phyloP scores from a whole-genome alignment of 345 rosid genomes.

The Pugionium cornutum region DNA sequence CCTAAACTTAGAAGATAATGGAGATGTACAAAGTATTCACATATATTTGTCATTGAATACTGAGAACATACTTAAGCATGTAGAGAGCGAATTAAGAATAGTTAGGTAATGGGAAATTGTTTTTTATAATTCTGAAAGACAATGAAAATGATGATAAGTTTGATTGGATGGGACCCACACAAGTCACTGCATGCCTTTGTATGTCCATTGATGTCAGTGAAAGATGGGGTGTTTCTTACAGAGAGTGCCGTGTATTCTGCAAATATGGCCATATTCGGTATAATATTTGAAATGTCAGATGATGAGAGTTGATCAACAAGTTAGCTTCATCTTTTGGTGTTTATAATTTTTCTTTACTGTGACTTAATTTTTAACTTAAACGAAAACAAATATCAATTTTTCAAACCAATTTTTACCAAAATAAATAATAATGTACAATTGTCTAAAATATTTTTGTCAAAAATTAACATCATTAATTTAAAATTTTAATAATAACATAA shows the following conservation, averaged over 20 bases:
- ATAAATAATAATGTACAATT: too few relatives aligned
- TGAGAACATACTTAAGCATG: not conserved
- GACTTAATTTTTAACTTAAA: too few relatives aligned
- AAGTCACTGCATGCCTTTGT: conserved; percentile 18
- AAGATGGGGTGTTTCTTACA: not conserved
- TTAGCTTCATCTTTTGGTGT: too few relatives aligned
- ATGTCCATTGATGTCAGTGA: not conserved
- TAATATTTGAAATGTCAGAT: too few relatives aligned
- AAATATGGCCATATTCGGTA: too few relatives aligned
- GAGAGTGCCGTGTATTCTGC: not conserved
- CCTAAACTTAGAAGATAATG: not conserved
- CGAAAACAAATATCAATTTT: too few relatives aligned
- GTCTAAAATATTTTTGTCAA: too few relatives aligned
- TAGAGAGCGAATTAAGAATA: not conserved
- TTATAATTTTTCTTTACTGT: too few relatives aligned
- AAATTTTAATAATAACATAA: too few relatives aligned
- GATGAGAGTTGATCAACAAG: too few relatives aligned
- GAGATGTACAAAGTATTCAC: not conserved
- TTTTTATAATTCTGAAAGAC: not conserved
- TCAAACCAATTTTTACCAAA: too few relatives aligned
- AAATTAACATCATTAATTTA: too few relatives aligned
- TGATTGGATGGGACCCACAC: not conserved
- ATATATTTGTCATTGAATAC: not conserved
- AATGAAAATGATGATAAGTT: not conserved
- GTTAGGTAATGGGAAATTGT: not conserved